Base-by-base conservation (phyloP, 2,329 filamentous ascomycete species). In the Colletotrichum neosansevieriae region DNA sequence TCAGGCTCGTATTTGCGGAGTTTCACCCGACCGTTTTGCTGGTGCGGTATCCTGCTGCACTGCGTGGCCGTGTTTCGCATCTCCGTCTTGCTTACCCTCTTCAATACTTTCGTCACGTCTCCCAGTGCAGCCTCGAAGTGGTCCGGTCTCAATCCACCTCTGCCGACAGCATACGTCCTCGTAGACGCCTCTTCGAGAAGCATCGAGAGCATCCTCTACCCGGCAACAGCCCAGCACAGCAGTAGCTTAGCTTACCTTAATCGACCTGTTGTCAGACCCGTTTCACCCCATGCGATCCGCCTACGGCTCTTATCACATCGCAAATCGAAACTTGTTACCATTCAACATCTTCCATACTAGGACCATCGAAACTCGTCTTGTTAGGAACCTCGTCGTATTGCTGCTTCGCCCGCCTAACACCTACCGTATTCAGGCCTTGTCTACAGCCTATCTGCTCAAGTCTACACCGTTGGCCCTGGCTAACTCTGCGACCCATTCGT, bases 51-150 rank as follows among this genome's bases (percentile, higher is more conserved):
- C 19, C 12, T 64, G 24, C 64, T 63, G 45, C 19, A 21, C 65
- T 68, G 61, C 61, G 47, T 60, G 47, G 53, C 61, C 61, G 36
- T 68, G 65, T 68, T 68, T 68, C 65, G 65, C 40, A 68, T 65
- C 47, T 45, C 42, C 34, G 44, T 57, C 34, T 29, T 54, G 61
- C 65, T 60, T 65, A 56, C 65, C 61, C 19, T 65, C 65, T 65
- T 34, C 56, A 47, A 15, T n/a, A 44, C 38, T 49, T 17, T 64
- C 38, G 36, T 49, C 56, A 54, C 54, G 32, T 19, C n/a, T 47
- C 17, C 17, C 19, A 32, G 40, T 29, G 47, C 54, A 65, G 11
- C 32, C 21, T 50, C 32, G 15, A 47, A 9, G 40, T 58, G 53
- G 38, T 50, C 65, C 61, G 45, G 47, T 59, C 60, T 64, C 50